A percentile compares a stretch with the other conserved stretches of the same genome.
These are phyloP conservation scores for Fragaria vesca DNA, from an alignment of 306 rosid genomes.

Conservation along the genomic window DNA sequence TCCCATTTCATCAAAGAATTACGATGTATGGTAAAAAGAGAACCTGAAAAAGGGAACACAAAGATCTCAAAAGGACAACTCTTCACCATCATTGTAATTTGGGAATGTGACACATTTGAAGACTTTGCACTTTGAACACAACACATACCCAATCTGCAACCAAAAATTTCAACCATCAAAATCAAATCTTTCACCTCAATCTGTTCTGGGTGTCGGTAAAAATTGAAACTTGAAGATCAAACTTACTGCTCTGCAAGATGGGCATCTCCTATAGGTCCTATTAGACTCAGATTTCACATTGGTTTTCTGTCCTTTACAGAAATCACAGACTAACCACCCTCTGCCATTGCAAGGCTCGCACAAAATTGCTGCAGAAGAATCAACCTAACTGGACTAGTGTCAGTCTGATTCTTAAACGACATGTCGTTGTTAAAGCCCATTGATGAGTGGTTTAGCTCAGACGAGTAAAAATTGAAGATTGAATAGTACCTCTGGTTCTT, in stretches of 20 bases:
- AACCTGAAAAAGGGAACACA: slow-evolving; percentile 4
- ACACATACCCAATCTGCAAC: slow-evolving; percentile 68
- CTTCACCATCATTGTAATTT: slow-evolving; percentile 54
- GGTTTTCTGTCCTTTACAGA: slow-evolving; percentile 76
- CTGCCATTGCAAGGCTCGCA: slow-evolving; percentile 76
- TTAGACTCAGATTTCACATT: slow-evolving; percentile 71
- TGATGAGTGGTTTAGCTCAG: neutral
- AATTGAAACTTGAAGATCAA: neutral
- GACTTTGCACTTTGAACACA: slow-evolving; percentile 82
- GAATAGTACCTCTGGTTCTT: slow-evolving; percentile 35
- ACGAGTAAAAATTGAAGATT: neutral
- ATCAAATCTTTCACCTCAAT: neutral
- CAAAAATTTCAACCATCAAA: slow-evolving; percentile 15
- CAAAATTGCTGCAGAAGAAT: slow-evolving; percentile 39
- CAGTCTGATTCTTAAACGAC: neutral
- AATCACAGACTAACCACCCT: slow-evolving; percentile 87
- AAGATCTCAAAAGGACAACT: slow-evolving; percentile 32
- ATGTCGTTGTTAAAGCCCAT: neutral
- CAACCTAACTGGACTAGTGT: slow-evolving; percentile 45
- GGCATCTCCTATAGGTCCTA: slow-evolving; percentile 83
- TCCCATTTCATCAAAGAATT: neutral
- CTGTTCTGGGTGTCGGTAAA: neutral
- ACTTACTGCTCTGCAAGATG: slow-evolving; percentile 87
- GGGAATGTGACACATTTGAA: slow-evolving; percentile 91
- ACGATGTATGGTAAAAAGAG: neutral